Conservation (phyloP, 2,329 filamentous ascomycete genomes). For the Aspergillus aculeatinus region DNA sequence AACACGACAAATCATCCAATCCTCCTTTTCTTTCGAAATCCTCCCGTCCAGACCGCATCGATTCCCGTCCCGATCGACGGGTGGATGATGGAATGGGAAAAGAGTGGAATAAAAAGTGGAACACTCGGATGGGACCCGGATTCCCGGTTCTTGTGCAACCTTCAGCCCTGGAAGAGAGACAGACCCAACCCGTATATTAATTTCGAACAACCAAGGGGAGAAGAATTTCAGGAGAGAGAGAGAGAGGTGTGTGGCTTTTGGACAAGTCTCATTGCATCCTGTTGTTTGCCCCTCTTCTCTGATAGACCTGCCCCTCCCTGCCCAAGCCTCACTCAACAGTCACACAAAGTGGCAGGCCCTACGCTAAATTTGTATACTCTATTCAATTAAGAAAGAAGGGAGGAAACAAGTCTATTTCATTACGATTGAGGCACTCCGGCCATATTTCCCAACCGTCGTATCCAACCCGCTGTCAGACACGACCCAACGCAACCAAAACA, state of each 20-base stretch:
- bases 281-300: background rate
- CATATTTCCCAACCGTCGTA: background rate
- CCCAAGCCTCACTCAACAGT: background rate
- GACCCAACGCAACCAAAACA: slow-evolving; percentile 4
- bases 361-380: background rate
- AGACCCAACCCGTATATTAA: background rate
- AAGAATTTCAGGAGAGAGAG: background rate
- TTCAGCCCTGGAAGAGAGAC: background rate
- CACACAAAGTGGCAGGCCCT: background rate
- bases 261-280: background rate
- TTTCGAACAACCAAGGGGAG: background rate
- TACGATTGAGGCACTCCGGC: background rate
- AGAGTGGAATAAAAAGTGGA: background rate
- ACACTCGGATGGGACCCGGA: slow-evolving; percentile 6
- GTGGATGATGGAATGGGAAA: background rate
- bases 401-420: background rate
- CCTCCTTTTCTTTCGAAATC: background rate
- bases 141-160: slow-evolving; percentile 1
- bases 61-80: slow-evolving; percentile 6
- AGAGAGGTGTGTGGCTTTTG: background rate
- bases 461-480: background rate
- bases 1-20: too few species aligned
- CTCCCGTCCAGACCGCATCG: slow-evolving; percentile 3
- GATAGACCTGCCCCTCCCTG: background rate
- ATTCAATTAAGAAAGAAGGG: background rate